phyloP scores from a whole-genome alignment of 2,329 filamentous ascomycete species.

The Penicillium sp. region DNA sequence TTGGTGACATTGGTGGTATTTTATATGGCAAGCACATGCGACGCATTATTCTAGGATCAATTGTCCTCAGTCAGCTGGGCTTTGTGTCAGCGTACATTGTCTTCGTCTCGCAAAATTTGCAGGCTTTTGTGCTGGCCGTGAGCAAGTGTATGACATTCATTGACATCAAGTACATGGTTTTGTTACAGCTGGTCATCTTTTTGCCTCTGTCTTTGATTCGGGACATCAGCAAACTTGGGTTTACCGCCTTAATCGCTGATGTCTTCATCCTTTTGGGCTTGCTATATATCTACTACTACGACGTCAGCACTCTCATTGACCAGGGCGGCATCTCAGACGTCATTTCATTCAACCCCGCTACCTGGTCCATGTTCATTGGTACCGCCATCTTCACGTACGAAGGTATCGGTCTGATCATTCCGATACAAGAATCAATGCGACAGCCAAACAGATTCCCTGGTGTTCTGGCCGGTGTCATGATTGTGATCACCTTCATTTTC shows the following conservation, averaged over 20 bases:
- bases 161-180: conserved; percentile 82
- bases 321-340: conserved; percentile 78
- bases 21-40: conserved; percentile 91
- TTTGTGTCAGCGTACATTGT: conserved; percentile 96
- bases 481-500: conserved; percentile 90
- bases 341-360: conserved; percentile 80
- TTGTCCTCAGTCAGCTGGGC: conserved; percentile 92
- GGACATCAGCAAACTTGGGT: conserved; percentile 95
- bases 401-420: conserved; percentile 94
- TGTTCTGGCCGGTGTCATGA: conserved; percentile 87
- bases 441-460: conserved; percentile 84
- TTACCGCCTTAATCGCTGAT: conserved; percentile 90
- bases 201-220: conserved; percentile 88
- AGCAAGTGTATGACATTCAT: conserved; percentile 82
- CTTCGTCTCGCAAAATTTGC: conserved; percentile 92
- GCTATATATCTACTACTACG: conserved; percentile 93
- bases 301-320: conserved; percentile 77
- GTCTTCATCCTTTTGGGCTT: conserved; percentile 91
- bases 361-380: conserved; percentile 97
- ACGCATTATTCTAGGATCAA: conserved; percentile 80
- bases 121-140: conserved; percentile 90
- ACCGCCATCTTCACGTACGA: conserved; percentile 99
- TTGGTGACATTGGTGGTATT: conserved; percentile 92
- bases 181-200: conserved; percentile 95
- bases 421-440: conserved; percentile 96